Conservation (phyloP, 1,284 basidiomycete genomes). For the Porodaedalea pini region DNA sequence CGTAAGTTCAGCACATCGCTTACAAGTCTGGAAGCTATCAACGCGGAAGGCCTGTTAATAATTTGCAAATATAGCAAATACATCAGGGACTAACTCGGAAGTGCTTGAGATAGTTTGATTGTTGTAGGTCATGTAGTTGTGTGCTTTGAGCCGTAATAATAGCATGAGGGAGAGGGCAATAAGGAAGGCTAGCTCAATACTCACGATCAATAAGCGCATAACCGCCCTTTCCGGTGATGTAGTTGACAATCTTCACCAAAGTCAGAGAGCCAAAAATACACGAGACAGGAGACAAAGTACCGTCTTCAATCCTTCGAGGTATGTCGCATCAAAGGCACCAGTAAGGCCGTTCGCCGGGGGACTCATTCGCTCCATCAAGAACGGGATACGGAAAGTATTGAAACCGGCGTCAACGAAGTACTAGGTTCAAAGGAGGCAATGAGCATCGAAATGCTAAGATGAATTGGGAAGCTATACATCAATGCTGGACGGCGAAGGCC, state of each 20-base stretch:
- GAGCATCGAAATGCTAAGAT: conserved; percentile 19
- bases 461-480: conserved; percentile 35
- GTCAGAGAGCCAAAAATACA: neutral
- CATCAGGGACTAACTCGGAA: conserved; percentile 37
- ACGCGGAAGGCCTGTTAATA: neutral
- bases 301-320: conserved; percentile 47
- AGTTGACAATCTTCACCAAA: conserved; percentile 42
- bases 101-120: conserved; percentile 46
- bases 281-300: conserved; percentile 26
- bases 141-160: conserved; percentile 34
- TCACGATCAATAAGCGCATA: conserved; percentile 57
- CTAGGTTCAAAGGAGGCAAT: conserved; percentile 22
- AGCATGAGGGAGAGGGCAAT: neutral
- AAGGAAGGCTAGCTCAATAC: neutral
- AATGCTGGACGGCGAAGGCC: conserved; percentile 44
- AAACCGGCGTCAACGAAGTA: conserved; percentile 55
- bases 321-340: conserved; percentile 50
- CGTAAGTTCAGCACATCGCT: conserved; percentile 22
- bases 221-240: conserved; percentile 58
- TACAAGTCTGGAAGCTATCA: conserved; percentile 50
- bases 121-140: conserved; percentile 61
- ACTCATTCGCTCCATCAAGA: conserved; percentile 54
- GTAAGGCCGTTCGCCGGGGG: conserved; percentile 45
- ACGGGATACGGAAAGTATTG: conserved; percentile 62
- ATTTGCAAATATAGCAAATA: neutral